Base-by-base conservation (phyloP, 768 basidiomycete species). In the Calocybe gangraenosa region DNA sequence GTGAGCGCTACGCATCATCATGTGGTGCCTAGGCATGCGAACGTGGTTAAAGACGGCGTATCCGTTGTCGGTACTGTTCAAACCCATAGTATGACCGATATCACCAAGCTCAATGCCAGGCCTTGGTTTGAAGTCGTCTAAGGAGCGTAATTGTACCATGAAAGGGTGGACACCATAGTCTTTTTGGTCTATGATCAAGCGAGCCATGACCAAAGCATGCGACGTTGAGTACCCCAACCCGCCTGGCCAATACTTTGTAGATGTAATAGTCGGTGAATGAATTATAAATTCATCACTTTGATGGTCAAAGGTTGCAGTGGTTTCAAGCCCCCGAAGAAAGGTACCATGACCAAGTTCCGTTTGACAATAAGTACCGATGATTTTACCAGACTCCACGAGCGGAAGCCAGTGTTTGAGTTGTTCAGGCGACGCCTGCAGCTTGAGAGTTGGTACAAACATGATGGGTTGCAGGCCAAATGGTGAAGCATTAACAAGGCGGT, bases 341-440 rank as follows among this genome's bases (percentile, higher is more conserved):
- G 58, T 60, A 8, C 61, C 59, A 40, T 63, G 60, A 7, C 58
- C 60, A 7, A 63, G 52, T 37, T 63, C 60, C 4, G 60, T 61
- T 40, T 57, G 60, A 23, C 53, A 57, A 22, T 62, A 62, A 5
- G 57, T 47, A 8, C 60, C 58, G 15, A 61, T 47, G 18, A 60
- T 58, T 21, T 44, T 50, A 6, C 57, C 51, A 0, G 52, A 53
- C 37, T 56, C 51, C 1, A 53, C 57, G 2, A 55, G 47, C 3
- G 60, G 60, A 22, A 57, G 42, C 60, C 57, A 62, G 18, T 55
- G 36, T 2, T 51, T 47, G 3, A 53, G 46, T 48, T 61, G 62
- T 32, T 61, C 57, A 3, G 44, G 35, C n/a, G 52, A 44, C 1
- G 48, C 58, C 31, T 57, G 58, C 7, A 60, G 42, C 19, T 56